phyloP scores from a whole-genome alignment of 2,329 filamentous ascomycete species.

The Aphanocladium album region DNA sequence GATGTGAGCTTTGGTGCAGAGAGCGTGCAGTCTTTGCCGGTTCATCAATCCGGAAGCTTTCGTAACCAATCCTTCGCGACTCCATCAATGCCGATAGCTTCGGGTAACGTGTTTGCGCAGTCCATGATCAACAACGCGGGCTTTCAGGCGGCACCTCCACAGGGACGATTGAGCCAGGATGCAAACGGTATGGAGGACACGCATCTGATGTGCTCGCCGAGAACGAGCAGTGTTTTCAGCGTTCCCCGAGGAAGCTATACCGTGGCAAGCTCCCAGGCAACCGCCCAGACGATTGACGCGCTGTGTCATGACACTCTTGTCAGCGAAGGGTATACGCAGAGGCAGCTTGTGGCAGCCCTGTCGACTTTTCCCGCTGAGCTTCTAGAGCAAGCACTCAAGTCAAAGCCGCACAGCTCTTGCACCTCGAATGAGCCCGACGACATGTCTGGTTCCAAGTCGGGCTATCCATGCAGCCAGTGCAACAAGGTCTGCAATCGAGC shows the following conservation, averaged over 20 bases:
- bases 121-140: not conserved
- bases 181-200: slow-evolving; percentile 7
- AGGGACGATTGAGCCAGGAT: slow-evolving; percentile 7
- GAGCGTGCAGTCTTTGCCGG: not conserved
- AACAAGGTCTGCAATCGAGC: slow-evolving; percentile 42
- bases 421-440: slow-evolving; percentile 10
- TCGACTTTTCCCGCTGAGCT: slow-evolving; percentile 26
- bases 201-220: not conserved
- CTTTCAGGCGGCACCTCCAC: not conserved
- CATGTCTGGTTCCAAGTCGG: slow-evolving; percentile 13
- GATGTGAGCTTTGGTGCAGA: not conserved
- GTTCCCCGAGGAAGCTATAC: not conserved
- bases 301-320: not conserved
- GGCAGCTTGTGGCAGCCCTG: slow-evolving; percentile 19
- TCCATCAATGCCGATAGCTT: not conserved
- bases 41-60: not conserved
- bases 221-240: not conserved
- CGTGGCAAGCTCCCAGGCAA: not conserved
- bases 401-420: not conserved
- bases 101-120: not conserved
- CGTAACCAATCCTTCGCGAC: not conserved
- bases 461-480: slow-evolving; percentile 35
- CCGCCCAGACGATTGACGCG: not conserved
- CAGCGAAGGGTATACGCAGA: slow-evolving; percentile 4
- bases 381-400: slow-evolving; percentile 28